Evolutionary conservation across 805 yeast species (phyloP).

Genomic region (Candida pini): DNA sequence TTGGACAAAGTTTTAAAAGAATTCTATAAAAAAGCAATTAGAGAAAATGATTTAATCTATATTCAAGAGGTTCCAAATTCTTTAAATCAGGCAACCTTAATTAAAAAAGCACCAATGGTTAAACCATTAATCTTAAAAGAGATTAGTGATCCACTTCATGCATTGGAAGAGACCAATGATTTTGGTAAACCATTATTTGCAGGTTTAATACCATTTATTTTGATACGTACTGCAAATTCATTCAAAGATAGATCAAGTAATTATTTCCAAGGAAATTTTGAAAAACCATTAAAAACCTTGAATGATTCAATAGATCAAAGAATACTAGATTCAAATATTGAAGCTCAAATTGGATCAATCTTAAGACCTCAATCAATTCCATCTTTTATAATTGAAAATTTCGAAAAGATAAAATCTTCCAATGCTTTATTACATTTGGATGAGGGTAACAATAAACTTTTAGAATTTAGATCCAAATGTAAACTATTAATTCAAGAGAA

Average conservation of each 20-base stretch:
- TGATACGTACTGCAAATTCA: slow-evolving; percentile 62
- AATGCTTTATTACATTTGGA: slow-evolving; percentile 49
- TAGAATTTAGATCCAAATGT: slow-evolving; percentile 35
- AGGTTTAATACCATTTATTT: slow-evolving; percentile 60
- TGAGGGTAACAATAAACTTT: slow-evolving; percentile 40
- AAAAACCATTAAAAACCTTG: slow-evolving; percentile 43
- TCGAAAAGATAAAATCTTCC: slow-evolving; percentile 42
- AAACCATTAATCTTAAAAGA: slow-evolving; percentile 32
- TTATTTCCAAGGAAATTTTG: slow-evolving; percentile 40
- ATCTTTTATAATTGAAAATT: slow-evolving; percentile 46
- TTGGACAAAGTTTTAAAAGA: slow-evolving; percentile 40
- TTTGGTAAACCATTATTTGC: slow-evolving; percentile 39
- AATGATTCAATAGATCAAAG: slow-evolving; percentile 38
- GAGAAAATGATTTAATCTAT: slow-evolving; percentile 79
- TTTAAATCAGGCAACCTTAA: slow-evolving; percentile 31
- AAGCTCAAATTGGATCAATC: slow-evolving; percentile 57
- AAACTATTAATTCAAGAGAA: slow-evolving; percentile 40
- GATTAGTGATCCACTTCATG: slow-evolving; percentile 31
- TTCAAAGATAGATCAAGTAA: slow-evolving; percentile 59
- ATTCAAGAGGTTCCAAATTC: slow-evolving; percentile 54
- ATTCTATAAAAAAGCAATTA: slow-evolving; percentile 50
- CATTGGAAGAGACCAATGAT: slow-evolving; percentile 14
- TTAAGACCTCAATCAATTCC: slow-evolving; percentile 58
- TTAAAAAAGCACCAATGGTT: slow-evolving; percentile 52
- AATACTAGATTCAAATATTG: slow-evolving; percentile 46